These are phyloP conservation scores for Blastomyces gilchristii DNA, from an alignment of 2,329 filamentous ascomycete species.

Conservation along the genomic window DNA sequence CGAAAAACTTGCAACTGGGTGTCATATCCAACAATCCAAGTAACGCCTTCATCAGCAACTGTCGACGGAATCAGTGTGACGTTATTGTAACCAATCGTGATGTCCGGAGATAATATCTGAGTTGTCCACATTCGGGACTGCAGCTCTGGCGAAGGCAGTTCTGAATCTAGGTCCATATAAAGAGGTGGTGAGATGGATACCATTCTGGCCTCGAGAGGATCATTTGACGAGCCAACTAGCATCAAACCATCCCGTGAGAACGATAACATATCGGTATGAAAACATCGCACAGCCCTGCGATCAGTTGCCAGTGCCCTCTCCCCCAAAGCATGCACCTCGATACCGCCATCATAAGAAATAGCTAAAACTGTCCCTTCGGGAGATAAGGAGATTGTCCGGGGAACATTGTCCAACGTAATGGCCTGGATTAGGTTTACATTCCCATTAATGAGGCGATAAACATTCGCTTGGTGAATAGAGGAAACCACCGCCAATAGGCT, in stretches of 20 bases:
- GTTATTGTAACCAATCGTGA: constrained; percentile 68
- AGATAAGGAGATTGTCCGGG: constrained; percentile 67
- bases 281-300: constrained; percentile 66
- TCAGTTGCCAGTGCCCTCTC: constrained; percentile 54
- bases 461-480: constrained; percentile 70
- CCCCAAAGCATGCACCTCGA: constrained; percentile 71
- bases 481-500: constrained; percentile 68
- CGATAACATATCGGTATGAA: constrained; percentile 60
- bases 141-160: constrained; percentile 45
- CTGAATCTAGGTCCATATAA: constrained; percentile 50
- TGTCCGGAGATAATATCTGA: constrained; percentile 73
- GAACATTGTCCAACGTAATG: constrained; percentile 66
- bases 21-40: constrained; percentile 71
- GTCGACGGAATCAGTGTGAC: constrained; percentile 51
- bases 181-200: constrained; percentile 72
- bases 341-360: constrained; percentile 76
- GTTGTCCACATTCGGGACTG: constrained; percentile 74
- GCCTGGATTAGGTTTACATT: constrained; percentile 63
- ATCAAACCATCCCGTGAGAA: constrained; percentile 73
- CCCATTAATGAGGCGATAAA: constrained; percentile 60
- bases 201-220: constrained; percentile 55
- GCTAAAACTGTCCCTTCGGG: constrained; percentile 73
- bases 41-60: constrained; percentile 48
- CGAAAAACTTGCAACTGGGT: constrained; percentile 66
- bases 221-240: constrained; percentile 62